Percentiles rank a stretch among this genome's conserved stretches.
phyloP scores from a whole-genome alignment of 2,329 filamentous ascomycete species.

The Drechslerella stenobrocha region DNA sequence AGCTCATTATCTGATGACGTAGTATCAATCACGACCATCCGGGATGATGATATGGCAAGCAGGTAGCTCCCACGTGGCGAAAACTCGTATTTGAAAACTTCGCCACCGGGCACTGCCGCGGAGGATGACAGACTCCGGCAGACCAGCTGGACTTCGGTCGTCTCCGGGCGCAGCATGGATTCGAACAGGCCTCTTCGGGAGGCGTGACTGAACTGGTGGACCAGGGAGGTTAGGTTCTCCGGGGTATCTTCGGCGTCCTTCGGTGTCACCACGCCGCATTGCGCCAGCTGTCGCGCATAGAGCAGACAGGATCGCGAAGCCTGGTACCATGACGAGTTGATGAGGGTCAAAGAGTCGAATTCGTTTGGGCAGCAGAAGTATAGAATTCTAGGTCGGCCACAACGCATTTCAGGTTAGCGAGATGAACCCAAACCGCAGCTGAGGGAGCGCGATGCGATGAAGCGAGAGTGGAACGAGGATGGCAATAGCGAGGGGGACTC shows the following conservation, averaged over 20 bases:
- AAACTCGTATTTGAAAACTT: constrained; percentile 81
- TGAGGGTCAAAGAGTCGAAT: constrained; percentile 68
- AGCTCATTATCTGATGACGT: constrained; percentile 57
- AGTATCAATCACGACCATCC: constrained; percentile 77
- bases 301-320: constrained; percentile 67
- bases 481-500: constrained; percentile 54
- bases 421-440: constrained; percentile 2
- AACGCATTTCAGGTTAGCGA: constrained; percentile 20
- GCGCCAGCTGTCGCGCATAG: constrained; percentile 66
- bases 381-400: constrained; percentile 61
- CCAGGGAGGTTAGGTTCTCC: constrained; percentile 63
- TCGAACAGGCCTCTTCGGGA: constrained; percentile 77
- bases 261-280: constrained; percentile 64
- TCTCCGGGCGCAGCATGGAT: constrained; percentile 70
- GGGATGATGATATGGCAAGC: constrained; percentile 80
- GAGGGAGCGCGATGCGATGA: constrained; percentile 15
- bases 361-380: constrained; percentile 64
- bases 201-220: constrained; percentile 69
- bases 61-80: constrained; percentile 75
- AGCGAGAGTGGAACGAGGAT: constrained; percentile 14
- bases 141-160: constrained; percentile 75
- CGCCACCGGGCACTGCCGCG: constrained; percentile 75
- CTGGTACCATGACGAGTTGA: constrained; percentile 68
- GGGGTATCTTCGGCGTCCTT: constrained; percentile 57
- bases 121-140: constrained; percentile 83